Evolutionary conservation across 805 yeast genomes (phyloP).

Genomic region (Suhomyces prunicola): DNA sequence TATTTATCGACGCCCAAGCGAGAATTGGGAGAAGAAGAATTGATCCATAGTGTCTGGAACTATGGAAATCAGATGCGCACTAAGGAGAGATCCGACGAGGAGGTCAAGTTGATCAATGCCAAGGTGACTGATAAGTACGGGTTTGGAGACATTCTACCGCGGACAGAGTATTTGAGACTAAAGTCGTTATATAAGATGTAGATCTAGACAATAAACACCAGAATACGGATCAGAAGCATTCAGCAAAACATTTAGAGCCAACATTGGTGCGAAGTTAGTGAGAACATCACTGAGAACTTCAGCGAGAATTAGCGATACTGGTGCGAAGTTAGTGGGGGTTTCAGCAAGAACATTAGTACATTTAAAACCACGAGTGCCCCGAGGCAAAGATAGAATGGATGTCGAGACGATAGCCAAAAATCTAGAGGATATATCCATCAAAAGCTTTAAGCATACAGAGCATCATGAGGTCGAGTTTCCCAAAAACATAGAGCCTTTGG

Average conservation of each 20-base stretch:
- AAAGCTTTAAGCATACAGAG: neutral
- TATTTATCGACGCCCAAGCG: constrained; percentile 21
- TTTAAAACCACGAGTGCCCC: no score
- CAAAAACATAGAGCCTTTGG: neutral
- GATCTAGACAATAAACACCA: no score
- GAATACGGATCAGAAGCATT: no score
- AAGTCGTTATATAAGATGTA: constrained; percentile 37
- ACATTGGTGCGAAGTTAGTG: no score
- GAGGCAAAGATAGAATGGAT: neutral
- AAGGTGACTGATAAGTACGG: constrained; percentile 28
- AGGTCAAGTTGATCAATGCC: constrained; percentile 46
- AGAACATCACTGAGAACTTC: neutral
- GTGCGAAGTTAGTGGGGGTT: no score
- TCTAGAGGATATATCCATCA: constrained; percentile 10
- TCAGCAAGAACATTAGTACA: no score
- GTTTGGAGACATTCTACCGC: constrained; percentile 45
- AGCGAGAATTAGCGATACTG: no score
- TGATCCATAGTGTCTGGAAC: constrained; percentile 55
- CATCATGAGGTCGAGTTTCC: neutral
- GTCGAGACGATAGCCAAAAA: constrained; percentile 1
- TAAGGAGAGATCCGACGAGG: constrained; percentile 50
- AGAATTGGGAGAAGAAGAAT: constrained; percentile 61
- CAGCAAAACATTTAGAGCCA: no score
- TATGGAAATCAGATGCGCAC: constrained; percentile 52
- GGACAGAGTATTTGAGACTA: constrained; percentile 40